Evolutionary conservation across 2,329 filamentous ascomycete species (phyloP), one percentile per base, ranked within the genome.

Genomic region (Ceratocystis lukuohia): DNA sequence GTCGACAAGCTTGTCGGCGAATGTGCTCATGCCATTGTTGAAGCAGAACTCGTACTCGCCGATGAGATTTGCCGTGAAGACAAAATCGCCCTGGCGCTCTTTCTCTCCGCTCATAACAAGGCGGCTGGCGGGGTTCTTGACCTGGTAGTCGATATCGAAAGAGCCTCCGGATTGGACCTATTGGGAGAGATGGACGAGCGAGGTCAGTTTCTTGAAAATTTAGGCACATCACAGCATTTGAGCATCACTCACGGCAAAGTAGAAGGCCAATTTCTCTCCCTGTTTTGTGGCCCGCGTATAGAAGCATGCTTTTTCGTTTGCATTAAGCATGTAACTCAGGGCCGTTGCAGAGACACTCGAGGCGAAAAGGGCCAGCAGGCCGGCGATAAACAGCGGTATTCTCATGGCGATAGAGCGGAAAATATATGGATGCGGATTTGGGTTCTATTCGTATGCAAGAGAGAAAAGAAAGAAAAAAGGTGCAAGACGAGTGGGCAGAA

Each of bases 21-120:
- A 96, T 0, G 93, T 97, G 74, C 89, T 96, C 89, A 99, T 96
- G 74, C 94, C 88, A 74, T 99, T 99, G 78, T 92, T 89, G 81
- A 99, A 99, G 83, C 94, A 99, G 80, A 99, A 97, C 65, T 86
- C 85, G 79, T 97, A 96, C 73, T 97, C 93, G 70, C 94, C 94
- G 5, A 83, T 74, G 64, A 91, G 85, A 72, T 91, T 90, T 59
- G 92, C 94, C 0, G 92, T 96, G 77, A 99, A 99, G 69, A 99
- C 94, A 74, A 96, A 97, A 77, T 99, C 94, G 65, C 93, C 94
- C 78, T 97, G 93, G 70, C 93, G 85, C 79, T 89, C 94, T 79
- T 96, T 97, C 71, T 87, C 81, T 69, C 92, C 94, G 68, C 92
- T 86, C 72, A 97, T 78, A 69, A 99, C 87, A 69, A 90, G 77